Percentiles rank a stretch among this genome's conserved stretches.
phyloP scores from a whole-genome alignment of 768 basidiomycete genomes.

The Auricularia cornea region DNA sequence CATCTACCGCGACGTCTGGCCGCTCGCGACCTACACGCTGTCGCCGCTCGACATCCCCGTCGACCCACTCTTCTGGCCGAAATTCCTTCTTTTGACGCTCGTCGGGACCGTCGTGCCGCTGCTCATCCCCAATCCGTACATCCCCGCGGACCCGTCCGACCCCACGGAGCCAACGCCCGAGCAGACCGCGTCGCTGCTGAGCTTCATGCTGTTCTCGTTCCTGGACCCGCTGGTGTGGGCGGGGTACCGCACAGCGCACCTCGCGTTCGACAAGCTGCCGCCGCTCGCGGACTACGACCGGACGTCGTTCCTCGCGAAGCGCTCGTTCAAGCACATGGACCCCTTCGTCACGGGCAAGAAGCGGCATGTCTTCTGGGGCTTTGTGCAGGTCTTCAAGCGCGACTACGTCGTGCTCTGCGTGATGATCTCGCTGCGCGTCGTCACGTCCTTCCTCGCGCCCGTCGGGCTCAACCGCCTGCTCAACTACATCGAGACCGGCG shows the following conservation, averaged over 20 bases:
- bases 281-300: slow-evolving; percentile 35
- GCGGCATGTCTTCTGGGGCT: slow-evolving; percentile 21
- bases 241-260: slow-evolving; percentile 26
- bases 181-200: slow-evolving; percentile 42
- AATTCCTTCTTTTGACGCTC: slow-evolving; percentile 36
- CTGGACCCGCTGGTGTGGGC: slow-evolving; percentile 43
- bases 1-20: slow-evolving; percentile 35
- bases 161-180: slow-evolving; percentile 34
- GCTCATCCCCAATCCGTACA: slow-evolving; percentile 46
- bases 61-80: slow-evolving; percentile 43
- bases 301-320: neutral
- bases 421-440: slow-evolving; percentile 13
- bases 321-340: slow-evolving; percentile 8
- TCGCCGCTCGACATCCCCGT: slow-evolving; percentile 41
- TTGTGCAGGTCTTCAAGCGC: slow-evolving; percentile 18
- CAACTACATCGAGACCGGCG: slow-evolving; percentile 30
- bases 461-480: slow-evolving; percentile 34
- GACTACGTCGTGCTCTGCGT: slow-evolving; percentile 13
- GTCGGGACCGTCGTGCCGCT: slow-evolving; percentile 45
- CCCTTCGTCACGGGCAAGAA: slow-evolving; percentile 20
- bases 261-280: slow-evolving; percentile 37
- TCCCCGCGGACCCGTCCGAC: slow-evolving; percentile 47
- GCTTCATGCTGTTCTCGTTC: slow-evolving; percentile 41
- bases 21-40: slow-evolving; percentile 44
- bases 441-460: slow-evolving; percentile 28